phyloP scores from a whole-genome alignment of 2,329 filamentous ascomycete species.

The Neonectria hederae region DNA sequence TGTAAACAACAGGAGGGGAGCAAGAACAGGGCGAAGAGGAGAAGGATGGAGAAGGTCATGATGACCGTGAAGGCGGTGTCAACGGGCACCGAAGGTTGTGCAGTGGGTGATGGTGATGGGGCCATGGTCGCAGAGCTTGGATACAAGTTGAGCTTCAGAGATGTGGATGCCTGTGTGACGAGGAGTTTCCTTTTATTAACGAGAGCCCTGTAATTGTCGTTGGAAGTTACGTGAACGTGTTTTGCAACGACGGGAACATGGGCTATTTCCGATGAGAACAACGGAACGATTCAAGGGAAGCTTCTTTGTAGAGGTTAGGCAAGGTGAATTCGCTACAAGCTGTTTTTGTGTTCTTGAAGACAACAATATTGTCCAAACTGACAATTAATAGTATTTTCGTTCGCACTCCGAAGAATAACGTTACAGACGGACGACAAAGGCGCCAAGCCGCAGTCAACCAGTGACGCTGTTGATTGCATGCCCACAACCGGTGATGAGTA shows the following conservation, averaged over 20 bases:
- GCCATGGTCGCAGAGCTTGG: neutral
- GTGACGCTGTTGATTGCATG: neutral
- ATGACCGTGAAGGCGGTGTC: conserved; percentile 6
- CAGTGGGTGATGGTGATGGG: neutral
- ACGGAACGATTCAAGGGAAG: neutral
- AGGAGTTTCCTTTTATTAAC: neutral
- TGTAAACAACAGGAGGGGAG: conserved; percentile 22
- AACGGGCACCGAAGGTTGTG: neutral
- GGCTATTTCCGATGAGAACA: neutral
- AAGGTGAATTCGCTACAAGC: neutral
- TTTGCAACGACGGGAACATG: neutral
- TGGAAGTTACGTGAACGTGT: neutral
- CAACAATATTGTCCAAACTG: neutral
- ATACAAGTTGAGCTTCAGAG: neutral
- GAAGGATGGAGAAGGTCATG: conserved; percentile 3
- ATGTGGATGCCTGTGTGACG: neutral
- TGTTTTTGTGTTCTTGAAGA: neutral
- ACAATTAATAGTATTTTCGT: neutral
- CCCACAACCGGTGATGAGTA: neutral
- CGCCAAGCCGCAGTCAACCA: too few relatives aligned
- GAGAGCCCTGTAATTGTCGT: neutral
- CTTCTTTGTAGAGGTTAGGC: neutral
- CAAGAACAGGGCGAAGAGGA: conserved; percentile 21
- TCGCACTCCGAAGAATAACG: neutral
- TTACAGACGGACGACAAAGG: too few relatives aligned